These are phyloP conservation scores for Citeromyces siamensis DNA, from an alignment of 1,139 yeast genomes.

Conservation along the genomic window DNA sequence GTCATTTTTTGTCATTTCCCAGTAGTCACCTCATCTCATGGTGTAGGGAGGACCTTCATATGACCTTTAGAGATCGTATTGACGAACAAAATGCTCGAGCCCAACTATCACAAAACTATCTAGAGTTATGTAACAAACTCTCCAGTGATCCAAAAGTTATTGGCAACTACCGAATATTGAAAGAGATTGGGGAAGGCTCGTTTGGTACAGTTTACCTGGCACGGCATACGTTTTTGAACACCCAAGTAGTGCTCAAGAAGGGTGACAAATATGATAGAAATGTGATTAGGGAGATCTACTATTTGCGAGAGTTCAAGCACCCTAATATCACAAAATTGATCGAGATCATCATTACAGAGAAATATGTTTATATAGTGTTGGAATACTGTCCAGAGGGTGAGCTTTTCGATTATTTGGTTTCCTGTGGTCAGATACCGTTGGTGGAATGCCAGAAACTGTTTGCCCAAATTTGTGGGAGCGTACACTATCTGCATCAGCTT, in stretches of 20 bases:
- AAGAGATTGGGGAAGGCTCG: conserved; percentile 80
- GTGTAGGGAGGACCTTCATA: too few species aligned
- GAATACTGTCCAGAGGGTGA: conserved; percentile 98
- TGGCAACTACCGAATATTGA: conserved; percentile 63
- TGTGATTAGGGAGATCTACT: conserved; percentile 92
- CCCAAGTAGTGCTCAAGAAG: conserved; percentile 76
- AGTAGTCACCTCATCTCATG: too few species aligned
- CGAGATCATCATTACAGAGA: conserved; percentile 88
- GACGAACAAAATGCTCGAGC: too few species aligned
- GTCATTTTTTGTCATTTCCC: too few species aligned
- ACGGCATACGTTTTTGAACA: conserved; percentile 55
- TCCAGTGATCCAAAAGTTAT: conserved; percentile 48
- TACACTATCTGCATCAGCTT: conserved; percentile 76
- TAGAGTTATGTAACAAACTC: too few species aligned
- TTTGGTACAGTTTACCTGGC: conserved; percentile 91
- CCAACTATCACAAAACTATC: too few species aligned
- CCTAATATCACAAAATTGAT: conserved; percentile 89
- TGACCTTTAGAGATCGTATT: too few species aligned
- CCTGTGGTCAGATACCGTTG: conserved; percentile 80
- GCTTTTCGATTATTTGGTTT: conserved; percentile 82
- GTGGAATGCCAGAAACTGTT: conserved; percentile 74
- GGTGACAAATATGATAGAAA: too few species aligned
- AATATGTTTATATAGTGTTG: conserved; percentile 89
- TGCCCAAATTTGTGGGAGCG: conserved; percentile 91
- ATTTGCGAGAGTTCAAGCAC: conserved; percentile 73